phyloP scores from a whole-genome alignment of 768 basidiomycete genomes.

The Tricholoma sp. region DNA sequence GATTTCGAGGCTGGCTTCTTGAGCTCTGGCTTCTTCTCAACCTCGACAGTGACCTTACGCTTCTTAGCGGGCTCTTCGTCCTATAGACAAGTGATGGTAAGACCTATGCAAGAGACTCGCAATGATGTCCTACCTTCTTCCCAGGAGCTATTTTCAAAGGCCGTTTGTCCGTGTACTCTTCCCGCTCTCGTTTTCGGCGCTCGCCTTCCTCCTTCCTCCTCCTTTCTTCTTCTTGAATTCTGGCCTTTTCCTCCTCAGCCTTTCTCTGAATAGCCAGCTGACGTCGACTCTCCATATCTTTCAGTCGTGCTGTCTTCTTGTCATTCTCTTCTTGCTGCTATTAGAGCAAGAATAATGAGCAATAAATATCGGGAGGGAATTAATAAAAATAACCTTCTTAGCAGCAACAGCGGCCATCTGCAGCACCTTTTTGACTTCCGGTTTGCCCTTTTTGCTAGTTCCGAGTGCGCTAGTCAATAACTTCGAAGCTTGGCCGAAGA shows the following conservation, averaged over 20 bases:
- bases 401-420: slow-evolving; percentile 79
- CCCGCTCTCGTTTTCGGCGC: slow-evolving; percentile 75
- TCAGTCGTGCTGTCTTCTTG: slow-evolving; percentile 67
- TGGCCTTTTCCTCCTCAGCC: slow-evolving; percentile 69
- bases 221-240: slow-evolving; percentile 60
- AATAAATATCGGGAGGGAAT: background rate
- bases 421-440: slow-evolving; percentile 72
- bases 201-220: slow-evolving; percentile 72
- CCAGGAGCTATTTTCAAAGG: slow-evolving; percentile 40
- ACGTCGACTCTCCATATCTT: slow-evolving; percentile 81
- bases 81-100: slow-evolving; percentile 22
- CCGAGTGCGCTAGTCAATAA: slow-evolving; percentile 64
- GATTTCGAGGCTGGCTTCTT: slow-evolving; percentile 58
- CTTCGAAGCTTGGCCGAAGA: slow-evolving; percentile 68
- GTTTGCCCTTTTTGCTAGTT: slow-evolving; percentile 63
- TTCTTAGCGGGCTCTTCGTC: slow-evolving; percentile 74
- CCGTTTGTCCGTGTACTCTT: slow-evolving; percentile 70
- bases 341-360: slow-evolving; percentile 7
- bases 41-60: slow-evolving; percentile 52
- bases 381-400: slow-evolving; percentile 65
- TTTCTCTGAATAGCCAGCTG: slow-evolving; percentile 67
- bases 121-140: slow-evolving; percentile 48
- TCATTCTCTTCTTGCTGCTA: slow-evolving; percentile 90
- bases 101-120: background rate
- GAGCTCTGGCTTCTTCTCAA: slow-evolving; percentile 49